Evolutionary conservation across 148 eudicot species (phyloP), one percentile per base, ranked within the genome.

Genomic region (Silene uniflora): DNA sequence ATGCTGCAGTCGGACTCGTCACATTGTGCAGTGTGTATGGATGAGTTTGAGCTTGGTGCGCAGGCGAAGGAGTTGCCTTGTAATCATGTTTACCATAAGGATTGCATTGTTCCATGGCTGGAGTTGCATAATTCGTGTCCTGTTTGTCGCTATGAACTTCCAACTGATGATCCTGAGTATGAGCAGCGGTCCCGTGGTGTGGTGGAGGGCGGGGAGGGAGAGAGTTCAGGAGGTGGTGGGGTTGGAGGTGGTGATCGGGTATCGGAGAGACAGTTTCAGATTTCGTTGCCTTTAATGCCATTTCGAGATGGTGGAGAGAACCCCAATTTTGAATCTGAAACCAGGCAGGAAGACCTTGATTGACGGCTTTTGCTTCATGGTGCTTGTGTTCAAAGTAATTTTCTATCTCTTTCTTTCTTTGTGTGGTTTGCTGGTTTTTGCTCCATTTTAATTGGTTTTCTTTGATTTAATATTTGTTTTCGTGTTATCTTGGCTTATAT

Each of bases 81-180:
- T 73, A 86, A 85, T 79, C 92, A 91, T 62, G 72, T 84, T 17
- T 91, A 77, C 55, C 93, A 91, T 64, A 77, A 81, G 0, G 88
- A 85, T 61, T 91, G 97, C 49, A 81, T 91, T 12, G 52, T 89
- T 6, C 92, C 90, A 0, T 89, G 97, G 97, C 76, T 89, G 80
- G 91, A 90, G 81, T 64, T 91, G 79, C 93, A 86, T 75, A 91
- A 91, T 76, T 86, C 97, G 23, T 91, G 93, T 47, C 97, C 97
- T 0, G 89, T 91, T 61, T 91, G 93, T 79, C 83, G 93, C 56
- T 86, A 70, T 52, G 93, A 91, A 84, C 74, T 91, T 81, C 97
- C 92, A 1, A 89, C 97, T 1, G 97, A 91, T 83, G 97, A 91
- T 72, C 75, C 75, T 12, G 93, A 89, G 24, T 91, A 91, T 75